Evolutionary conservation across 1,139 yeast species (phyloP).

Genomic region (Lodderomyces orthopsilosis): DNA sequence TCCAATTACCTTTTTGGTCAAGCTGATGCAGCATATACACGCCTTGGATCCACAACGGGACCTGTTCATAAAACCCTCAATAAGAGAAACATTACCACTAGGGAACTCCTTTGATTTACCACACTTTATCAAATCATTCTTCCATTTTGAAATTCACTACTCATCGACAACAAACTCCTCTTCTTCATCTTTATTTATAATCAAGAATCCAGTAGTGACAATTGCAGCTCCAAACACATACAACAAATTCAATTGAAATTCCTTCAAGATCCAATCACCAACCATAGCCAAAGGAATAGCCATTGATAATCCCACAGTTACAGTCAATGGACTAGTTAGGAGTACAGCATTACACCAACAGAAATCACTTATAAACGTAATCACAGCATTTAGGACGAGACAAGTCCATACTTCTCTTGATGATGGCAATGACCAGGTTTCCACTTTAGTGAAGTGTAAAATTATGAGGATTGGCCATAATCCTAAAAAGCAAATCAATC

Average conservation of each 20-base stretch:
- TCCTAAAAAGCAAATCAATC: conserved; percentile 70
- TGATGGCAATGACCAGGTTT: conserved; percentile 69
- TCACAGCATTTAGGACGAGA: conserved; percentile 61
- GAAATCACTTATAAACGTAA: conserved; percentile 84
- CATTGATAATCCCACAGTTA: conserved; percentile 88
- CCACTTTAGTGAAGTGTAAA: conserved; percentile 62
- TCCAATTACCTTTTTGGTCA: too few species aligned
- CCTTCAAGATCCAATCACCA: conserved; percentile 78
- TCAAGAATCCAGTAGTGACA: conserved; percentile 79
- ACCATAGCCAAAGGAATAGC: conserved; percentile 94
- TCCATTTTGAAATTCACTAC: too few species aligned
- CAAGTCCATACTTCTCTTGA: conserved; percentile 50
- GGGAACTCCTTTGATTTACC: too few species aligned
- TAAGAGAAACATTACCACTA: too few species aligned
- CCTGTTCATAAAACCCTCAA: too few species aligned
- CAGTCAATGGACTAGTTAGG: conserved; percentile 89
- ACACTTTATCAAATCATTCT: too few species aligned
- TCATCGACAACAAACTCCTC: conserved; percentile 42
- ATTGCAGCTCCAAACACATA: conserved; percentile 78
- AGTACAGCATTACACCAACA: conserved; percentile 96
- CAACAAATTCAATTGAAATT: conserved; percentile 54
- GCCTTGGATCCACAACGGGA: too few species aligned
- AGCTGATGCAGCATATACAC: too few species aligned
- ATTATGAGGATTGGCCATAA: conserved; percentile 80
- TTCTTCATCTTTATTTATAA: conserved; percentile 76